Conservation (phyloP, 2,329 filamentous ascomycete species). For the Epichloe bromicola region DNA sequence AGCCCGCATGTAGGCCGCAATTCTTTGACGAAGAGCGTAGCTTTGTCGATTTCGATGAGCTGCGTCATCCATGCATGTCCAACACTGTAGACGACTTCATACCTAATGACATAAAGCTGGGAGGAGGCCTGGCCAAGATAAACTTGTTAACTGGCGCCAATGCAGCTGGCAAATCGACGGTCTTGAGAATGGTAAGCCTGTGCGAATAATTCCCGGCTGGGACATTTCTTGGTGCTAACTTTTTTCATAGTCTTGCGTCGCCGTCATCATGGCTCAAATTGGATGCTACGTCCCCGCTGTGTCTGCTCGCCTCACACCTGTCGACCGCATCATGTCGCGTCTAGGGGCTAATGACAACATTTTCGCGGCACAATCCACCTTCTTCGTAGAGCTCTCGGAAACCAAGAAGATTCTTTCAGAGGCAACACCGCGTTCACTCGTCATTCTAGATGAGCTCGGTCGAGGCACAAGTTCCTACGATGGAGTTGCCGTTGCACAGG, state of each 20-base stretch:
- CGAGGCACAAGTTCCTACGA: conserved; percentile 93
- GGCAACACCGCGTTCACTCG: conserved; percentile 83
- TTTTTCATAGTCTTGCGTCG: conserved; percentile 61
- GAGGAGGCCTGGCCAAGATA: conserved; percentile 70
- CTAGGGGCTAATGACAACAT: conserved; percentile 98
- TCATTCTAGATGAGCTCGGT: conserved; percentile 93
- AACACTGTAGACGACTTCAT: conserved; percentile 88
- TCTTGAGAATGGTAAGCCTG: conserved; percentile 71
- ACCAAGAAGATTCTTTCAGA: conserved; percentile 96
- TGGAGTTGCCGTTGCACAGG: conserved; percentile 89
- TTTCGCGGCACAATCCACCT: conserved; percentile 92
- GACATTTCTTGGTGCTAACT: not conserved
- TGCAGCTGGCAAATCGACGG: conserved; percentile 91
- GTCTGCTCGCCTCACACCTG: conserved; percentile 72
- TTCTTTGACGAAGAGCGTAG: conserved; percentile 79
- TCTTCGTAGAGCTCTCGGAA: conserved; percentile 94
- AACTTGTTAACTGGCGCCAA: conserved; percentile 91
- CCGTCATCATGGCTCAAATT: conserved; percentile 94
- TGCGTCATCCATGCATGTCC: conserved; percentile 90
- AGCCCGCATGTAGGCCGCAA: conserved; percentile 76
- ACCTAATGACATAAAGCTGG: conserved; percentile 82
- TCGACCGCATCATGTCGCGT: conserved; percentile 97
- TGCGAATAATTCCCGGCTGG: not conserved
- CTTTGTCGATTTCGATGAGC: conserved; percentile 79
- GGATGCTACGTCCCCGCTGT: conserved; percentile 82